phyloP scores from a whole-genome alignment of 2,329 filamentous ascomycete genomes.

The Alternaria burnsii region DNA sequence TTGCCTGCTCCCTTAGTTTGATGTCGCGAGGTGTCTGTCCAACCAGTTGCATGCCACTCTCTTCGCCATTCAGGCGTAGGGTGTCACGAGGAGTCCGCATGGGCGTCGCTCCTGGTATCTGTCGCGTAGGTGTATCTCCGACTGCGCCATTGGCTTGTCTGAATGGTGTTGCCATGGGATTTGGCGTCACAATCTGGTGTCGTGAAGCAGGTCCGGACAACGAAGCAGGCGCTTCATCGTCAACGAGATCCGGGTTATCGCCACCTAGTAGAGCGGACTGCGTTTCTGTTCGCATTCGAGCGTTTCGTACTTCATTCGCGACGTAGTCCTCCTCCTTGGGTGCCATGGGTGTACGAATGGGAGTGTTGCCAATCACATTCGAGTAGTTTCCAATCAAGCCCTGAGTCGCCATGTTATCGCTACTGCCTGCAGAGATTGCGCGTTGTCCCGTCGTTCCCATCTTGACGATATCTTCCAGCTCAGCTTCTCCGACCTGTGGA shows the following conservation, averaged over 20 bases:
- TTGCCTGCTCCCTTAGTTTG: conserved; percentile 72
- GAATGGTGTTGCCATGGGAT: conserved; percentile 91
- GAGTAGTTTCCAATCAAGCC: conserved; percentile 89
- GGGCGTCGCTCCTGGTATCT: conserved; percentile 79
- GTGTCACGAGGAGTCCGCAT: conserved; percentile 88
- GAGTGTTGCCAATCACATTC: conserved; percentile 79
- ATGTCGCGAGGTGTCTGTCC: conserved; percentile 81
- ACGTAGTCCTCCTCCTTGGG: conserved; percentile 94
- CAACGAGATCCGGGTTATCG: conserved; percentile 88
- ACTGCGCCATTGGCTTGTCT: conserved; percentile 67
- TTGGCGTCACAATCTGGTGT: conserved; percentile 87
- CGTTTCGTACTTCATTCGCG: conserved; percentile 95
- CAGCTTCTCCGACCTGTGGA: conserved; percentile 90
- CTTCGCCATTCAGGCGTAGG: conserved; percentile 80
- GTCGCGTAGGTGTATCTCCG: conserved; percentile 69
- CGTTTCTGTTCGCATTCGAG: conserved; percentile 88
- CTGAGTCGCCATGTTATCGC: conserved; percentile 84
- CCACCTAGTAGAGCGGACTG: conserved; percentile 93
- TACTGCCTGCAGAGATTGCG: conserved; percentile 78
- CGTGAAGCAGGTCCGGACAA: conserved; percentile 85
- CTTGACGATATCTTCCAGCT: conserved; percentile 97
- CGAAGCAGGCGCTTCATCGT: conserved; percentile 82
- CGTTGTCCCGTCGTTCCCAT: conserved; percentile 95
- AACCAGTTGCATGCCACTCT: conserved; percentile 69
- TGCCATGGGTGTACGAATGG: conserved; percentile 90